A percentile compares a stretch with the other conserved stretches of the same genome.
Evolutionary conservation across 306 rosid genomes (phyloP).

Genomic region (Arachis hypogaea): DNA sequence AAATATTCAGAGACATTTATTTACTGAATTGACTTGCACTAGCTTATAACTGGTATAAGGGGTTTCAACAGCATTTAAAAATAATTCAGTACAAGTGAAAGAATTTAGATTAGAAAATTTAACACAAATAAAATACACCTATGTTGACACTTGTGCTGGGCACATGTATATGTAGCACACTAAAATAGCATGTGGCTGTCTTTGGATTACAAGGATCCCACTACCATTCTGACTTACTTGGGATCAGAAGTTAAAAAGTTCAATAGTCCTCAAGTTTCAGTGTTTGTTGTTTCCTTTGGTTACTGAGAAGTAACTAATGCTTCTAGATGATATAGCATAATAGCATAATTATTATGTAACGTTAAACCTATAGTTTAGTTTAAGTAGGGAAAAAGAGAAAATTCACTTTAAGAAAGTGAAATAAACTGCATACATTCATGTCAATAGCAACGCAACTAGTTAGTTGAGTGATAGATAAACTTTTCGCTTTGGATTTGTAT

Average conservation of each 20-base stretch:
- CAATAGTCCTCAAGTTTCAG: background rate
- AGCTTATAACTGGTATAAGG: background rate
- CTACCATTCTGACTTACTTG: constrained; percentile 9
- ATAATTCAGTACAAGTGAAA: no score
- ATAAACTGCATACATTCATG: background rate
- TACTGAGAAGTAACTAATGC: background rate
- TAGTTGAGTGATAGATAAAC: no score
- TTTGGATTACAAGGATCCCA: constrained; percentile 24
- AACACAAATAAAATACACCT: background rate
- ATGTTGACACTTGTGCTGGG: constrained; percentile 22
- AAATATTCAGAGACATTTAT: no score
- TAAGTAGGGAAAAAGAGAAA: background rate
- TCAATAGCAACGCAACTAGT: background rate
- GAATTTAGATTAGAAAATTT: no score
- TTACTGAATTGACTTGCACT: background rate
- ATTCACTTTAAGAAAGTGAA: background rate
- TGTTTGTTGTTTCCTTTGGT: constrained; percentile 3
- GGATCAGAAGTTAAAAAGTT: background rate
- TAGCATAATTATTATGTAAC: background rate
- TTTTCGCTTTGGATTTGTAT: no score
- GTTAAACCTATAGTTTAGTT: background rate
- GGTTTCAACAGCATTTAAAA: no score
- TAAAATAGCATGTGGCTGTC: background rate
- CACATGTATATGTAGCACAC: constrained; percentile 30
- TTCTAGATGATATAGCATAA: background rate